phyloP scores from a whole-genome alignment of 129 eudicot species.

The Flaveria sonorensis region DNA sequence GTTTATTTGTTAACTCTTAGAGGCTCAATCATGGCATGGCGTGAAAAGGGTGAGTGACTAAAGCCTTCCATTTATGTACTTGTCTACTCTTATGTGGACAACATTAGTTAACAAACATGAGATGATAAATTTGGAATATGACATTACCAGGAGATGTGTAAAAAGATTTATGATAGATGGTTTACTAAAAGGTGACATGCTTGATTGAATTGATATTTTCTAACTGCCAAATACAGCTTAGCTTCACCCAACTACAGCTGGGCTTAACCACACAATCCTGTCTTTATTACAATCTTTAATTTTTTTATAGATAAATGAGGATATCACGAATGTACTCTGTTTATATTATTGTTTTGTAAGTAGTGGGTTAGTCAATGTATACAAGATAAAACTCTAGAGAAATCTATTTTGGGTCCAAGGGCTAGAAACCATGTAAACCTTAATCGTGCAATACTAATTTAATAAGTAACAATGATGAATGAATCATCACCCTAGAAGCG shows the following conservation, averaged over 20 bases:
- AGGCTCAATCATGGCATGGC: conserved; percentile 38
- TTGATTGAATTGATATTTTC: background rate
- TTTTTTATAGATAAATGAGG: background rate
- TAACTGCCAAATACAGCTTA: background rate
- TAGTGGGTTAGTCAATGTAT: background rate
- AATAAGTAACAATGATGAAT: background rate
- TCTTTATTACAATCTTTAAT: background rate
- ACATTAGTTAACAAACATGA: background rate
- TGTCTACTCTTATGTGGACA: background rate
- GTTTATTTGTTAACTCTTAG: conserved; percentile 19
- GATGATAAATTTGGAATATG: background rate
- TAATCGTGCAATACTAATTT: no score
- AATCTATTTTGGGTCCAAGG: no score
- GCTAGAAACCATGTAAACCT: no score
- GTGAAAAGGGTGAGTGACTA: conserved; percentile 38
- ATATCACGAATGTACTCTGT: background rate
- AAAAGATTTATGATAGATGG: background rate
- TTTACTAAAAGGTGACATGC: conserved; percentile 8
- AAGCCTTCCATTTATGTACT: conserved; percentile 9
- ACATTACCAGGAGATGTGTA: background rate
- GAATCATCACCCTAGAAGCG: background rate
- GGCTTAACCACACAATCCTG: background rate
- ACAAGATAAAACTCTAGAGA: no score
- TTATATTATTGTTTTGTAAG: background rate
- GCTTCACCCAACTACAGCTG: background rate